A percentile compares a stretch with the other conserved stretches of the same genome.
phyloP scores from a whole-genome alignment of 805 yeast genomes.

The Helenozyma rhizophorensis region DNA sequence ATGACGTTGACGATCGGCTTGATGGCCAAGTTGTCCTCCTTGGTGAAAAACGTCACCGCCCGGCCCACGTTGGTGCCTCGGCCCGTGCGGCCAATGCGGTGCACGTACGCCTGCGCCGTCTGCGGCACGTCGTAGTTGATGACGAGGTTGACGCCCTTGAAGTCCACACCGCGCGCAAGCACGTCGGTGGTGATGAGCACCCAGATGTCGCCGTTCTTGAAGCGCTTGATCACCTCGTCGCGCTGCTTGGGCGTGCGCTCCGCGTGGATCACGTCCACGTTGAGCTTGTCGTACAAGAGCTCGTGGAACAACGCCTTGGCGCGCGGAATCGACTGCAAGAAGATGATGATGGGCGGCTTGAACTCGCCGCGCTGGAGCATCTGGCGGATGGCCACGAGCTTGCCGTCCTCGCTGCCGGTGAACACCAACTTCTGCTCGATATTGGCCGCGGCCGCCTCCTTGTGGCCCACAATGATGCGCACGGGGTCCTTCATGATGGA shows the following conservation, averaged over 20 bases:
- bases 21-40: slow-evolving; percentile 72
- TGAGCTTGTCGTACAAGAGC: slow-evolving; percentile 81
- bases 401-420: slow-evolving; percentile 96
- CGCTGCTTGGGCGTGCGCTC: slow-evolving; percentile 89
- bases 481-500: slow-evolving; percentile 82
- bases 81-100: slow-evolving; percentile 98
- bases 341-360: slow-evolving; percentile 88
- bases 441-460: slow-evolving; percentile 83
- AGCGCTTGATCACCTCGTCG: slow-evolving; percentile 75
- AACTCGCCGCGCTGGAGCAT: slow-evolving; percentile 80
- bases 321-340: slow-evolving; percentile 85
- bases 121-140: slow-evolving; percentile 96
- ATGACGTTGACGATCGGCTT: slow-evolving; percentile 89
- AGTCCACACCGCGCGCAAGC: slow-evolving; percentile 93
- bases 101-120: slow-evolving; percentile 91
- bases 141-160: slow-evolving; percentile 90
- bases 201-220: slow-evolving; percentile 91
- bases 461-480: slow-evolving; percentile 85
- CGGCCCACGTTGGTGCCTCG: slow-evolving; percentile 85
- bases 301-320: slow-evolving; percentile 96
- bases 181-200: slow-evolving; percentile 96
- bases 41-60: slow-evolving; percentile 91
- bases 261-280: slow-evolving; percentile 94
- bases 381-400: slow-evolving; percentile 84
- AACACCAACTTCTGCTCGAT: slow-evolving; percentile 80